Conservation (phyloP, 306 rosid species). For the Potentilla sterilis region DNA sequence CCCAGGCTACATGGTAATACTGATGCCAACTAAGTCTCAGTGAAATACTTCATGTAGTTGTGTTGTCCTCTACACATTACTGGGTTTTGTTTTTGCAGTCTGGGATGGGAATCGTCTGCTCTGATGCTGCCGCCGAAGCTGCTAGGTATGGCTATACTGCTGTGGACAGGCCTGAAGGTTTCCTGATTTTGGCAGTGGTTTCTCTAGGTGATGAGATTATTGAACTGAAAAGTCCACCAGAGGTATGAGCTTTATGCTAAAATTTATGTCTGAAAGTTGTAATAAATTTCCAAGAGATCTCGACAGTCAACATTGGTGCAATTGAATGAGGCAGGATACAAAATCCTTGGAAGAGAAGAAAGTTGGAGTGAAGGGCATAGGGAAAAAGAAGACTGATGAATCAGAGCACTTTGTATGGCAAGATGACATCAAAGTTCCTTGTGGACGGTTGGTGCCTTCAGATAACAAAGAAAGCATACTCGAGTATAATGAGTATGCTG, state of each 20-base stretch:
- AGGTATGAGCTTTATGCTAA: constrained; percentile 33
- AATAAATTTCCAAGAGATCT: neutral
- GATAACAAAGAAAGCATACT: constrained; percentile 59
- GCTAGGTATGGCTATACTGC: constrained; percentile 80
- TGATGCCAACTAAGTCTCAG: neutral
- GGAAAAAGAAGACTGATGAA: constrained; percentile 72
- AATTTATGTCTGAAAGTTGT: neutral
- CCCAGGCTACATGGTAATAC: constrained; percentile 71
- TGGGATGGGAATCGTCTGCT: constrained; percentile 69
- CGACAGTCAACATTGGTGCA: neutral
- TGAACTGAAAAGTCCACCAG: constrained; percentile 46
- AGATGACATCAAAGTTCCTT: constrained; percentile 78
- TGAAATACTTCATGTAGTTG: neutral
- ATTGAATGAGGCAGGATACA: constrained; percentile 46
- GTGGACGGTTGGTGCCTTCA: constrained; percentile 56
- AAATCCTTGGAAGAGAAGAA: constrained; percentile 57
- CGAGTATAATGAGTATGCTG: constrained; percentile 76
- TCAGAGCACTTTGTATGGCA: constrained; percentile 77
- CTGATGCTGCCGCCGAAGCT: constrained; percentile 84
- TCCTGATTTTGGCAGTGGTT: constrained; percentile 79
- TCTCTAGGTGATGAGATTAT: constrained; percentile 57
- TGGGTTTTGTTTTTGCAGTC: constrained; percentile 35
- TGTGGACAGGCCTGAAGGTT: constrained; percentile 81
- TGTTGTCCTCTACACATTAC: neutral
- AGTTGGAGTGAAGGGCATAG: constrained; percentile 64